A percentile compares a stretch with the other conserved stretches of the same genome.
Evolutionary conservation across 2,329 filamentous ascomycete species (phyloP).

Genomic region (Colletotrichum incanum): DNA sequence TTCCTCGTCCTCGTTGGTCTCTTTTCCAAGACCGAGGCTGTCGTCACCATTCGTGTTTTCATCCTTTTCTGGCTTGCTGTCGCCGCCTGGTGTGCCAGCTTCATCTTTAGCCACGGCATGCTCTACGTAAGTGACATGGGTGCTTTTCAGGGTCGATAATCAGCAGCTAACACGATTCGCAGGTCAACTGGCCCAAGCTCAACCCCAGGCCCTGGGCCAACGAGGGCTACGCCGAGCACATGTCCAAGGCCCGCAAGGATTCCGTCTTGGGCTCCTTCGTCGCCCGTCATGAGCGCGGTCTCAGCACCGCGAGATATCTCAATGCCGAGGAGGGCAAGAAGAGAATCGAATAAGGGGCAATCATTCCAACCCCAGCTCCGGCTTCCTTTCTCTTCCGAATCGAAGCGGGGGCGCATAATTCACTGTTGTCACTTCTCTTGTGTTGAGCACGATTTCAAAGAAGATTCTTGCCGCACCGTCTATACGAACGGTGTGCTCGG

Average conservation of each 20-base stretch:
- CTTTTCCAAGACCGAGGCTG: conserved; percentile 79
- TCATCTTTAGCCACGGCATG: conserved; percentile 88
- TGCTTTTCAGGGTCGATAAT: conserved; percentile 9
- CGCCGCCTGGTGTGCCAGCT: conserved; percentile 80
- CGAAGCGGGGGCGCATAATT: not conserved
- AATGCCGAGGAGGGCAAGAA: conserved; percentile 98
- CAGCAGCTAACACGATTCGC: conserved; percentile 39
- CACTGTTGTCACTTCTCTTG: not conserved
- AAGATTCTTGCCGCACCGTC: not conserved
- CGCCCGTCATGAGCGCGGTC: conserved; percentile 82
- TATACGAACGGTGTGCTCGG: not conserved
- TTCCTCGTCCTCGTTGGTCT: conserved; percentile 86
- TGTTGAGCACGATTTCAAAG: not conserved
- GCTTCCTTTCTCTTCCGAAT: not conserved
- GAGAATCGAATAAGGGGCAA: conserved; percentile 81
- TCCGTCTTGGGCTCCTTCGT: conserved; percentile 84
- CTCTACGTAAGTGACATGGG: conserved; percentile 82
- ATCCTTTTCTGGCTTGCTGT: conserved; percentile 83
- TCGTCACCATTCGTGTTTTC: conserved; percentile 88
- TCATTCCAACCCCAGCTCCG: not conserved
- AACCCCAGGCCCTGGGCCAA: conserved; percentile 89
- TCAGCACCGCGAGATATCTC: conserved; percentile 85
- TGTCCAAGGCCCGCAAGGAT: conserved; percentile 86
- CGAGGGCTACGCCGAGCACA: conserved; percentile 91
- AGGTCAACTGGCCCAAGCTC: conserved; percentile 99